These are phyloP conservation scores for Trichocladium uniseriatum DNA, from an alignment of 495 filamentous ascomycete species.

Conservation along the genomic window DNA sequence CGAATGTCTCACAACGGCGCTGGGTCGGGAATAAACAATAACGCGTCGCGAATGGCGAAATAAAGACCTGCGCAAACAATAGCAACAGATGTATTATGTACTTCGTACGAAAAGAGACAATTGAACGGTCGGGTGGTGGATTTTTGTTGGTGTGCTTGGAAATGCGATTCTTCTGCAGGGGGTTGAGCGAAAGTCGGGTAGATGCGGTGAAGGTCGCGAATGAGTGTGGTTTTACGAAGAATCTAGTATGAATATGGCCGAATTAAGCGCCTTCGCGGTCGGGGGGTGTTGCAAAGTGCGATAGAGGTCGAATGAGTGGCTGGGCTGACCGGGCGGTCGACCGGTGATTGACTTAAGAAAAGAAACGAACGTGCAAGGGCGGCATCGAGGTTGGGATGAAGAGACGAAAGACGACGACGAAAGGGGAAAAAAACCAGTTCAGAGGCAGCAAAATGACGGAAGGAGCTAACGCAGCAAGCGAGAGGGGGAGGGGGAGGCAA, in stretches of 20 bases:
- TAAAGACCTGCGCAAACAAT: background rate
- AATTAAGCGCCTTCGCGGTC: constrained; percentile 3
- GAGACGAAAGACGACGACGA: constrained; percentile 2
- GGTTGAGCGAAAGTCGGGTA: constrained; percentile 4
- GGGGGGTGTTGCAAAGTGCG: background rate
- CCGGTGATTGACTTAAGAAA: background rate
- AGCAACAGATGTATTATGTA: background rate
- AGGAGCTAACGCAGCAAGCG: constrained; percentile 15
- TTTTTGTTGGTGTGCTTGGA: background rate
- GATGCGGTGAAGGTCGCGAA: constrained; percentile 1
- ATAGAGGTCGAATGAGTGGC: constrained; percentile 12
- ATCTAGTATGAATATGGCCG: too few species aligned
- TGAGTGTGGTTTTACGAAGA: background rate
- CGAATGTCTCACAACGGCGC: constrained; percentile 23
- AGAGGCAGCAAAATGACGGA: constrained; percentile 17
- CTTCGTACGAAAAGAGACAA: background rate
- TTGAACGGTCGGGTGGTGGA: background rate
- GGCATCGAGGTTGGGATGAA: background rate
- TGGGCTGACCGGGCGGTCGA: background rate
- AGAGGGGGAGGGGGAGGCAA: background rate
- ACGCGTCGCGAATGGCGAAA: background rate
- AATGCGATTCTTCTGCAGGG: background rate
- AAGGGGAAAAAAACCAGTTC: constrained; percentile 11
- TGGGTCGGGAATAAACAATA: background rate
- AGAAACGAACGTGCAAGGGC: constrained; percentile 2